Base-by-base conservation (phyloP, 2,329 filamentous ascomycete genomes). In the Purpureocillium takamizusanense region DNA sequence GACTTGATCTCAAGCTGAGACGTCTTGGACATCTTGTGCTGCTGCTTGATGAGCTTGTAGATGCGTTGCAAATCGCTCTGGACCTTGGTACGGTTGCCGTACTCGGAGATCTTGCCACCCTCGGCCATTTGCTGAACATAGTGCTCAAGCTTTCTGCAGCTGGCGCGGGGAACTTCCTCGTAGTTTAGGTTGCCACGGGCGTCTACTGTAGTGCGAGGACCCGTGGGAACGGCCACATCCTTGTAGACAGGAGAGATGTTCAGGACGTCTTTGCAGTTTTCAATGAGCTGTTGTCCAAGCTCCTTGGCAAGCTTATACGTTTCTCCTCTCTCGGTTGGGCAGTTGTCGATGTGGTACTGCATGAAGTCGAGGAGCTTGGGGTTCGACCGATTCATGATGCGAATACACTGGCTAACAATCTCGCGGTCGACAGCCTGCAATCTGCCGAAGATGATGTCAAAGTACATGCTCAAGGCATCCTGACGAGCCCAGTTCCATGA, bases 301-400 rank as follows among this genome's bases (percentile, higher is more conserved):
- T 92, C 81, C 69, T 98, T 95, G 32, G 92, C 92, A n/a, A 98
- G 80, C 66, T 92, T 78, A 66, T 98, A 98, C 2, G 92, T 98
- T 68, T 98, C 92, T 42, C 92, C 92, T 36, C 90, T 83, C 57
- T 98, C 89, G 0, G 89, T 89, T 1, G 92, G 92, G 68, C 90
- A 97, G 69, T 97, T 92, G 55, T 98, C 92, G 55, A 98, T 98
- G 67, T 98, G 92, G 54, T 98, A 97, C 60, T 98, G 92, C 92
- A 98, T 98, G 65, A 95, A 98, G 51, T 98, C 90, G 42, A 98
- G 76, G 2, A 98, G 78, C 28, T 86, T 83, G 3, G 92, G 92
- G 60, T 97, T 98, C 27, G 92, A 95, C 46, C 92, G 85, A 70
- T 95, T 98, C 92, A 98, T 98, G 66, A 98, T 92, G 50, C 87